A percentile compares a stretch with the other conserved stretches of the same genome.
Conservation (phyloP, 2,329 filamentous ascomycete genomes). For the Ascochyta fabae region DNA sequence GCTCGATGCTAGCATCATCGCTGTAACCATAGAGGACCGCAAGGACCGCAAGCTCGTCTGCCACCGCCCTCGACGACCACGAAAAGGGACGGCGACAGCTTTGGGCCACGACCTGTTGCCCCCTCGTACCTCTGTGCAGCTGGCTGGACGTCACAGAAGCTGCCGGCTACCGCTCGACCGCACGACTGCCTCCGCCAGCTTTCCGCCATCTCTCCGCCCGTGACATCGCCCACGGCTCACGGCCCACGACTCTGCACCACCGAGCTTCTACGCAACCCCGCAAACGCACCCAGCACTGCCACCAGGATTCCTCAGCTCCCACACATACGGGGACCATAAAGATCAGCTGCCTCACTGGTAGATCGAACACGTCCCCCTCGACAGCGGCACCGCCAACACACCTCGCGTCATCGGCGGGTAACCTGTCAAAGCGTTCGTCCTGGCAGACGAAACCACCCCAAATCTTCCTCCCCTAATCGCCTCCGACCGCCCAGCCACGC, state of each 20-base stretch:
- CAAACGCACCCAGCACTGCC: conserved; percentile 4
- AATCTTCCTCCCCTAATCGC: conserved; percentile 65
- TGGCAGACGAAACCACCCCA: conserved; percentile 72
- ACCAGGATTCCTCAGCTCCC: conserved; percentile 12
- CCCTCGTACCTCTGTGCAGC: background rate
- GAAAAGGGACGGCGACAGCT: conserved; percentile 7
- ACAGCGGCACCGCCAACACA: conserved; percentile 29
- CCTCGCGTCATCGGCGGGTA: conserved; percentile 43
- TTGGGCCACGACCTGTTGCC: background rate
- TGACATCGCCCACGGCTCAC: conserved; percentile 26
- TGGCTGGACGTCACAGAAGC: background rate
- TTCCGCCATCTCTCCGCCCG: conserved; percentile 25
- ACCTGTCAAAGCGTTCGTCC: conserved; percentile 60
- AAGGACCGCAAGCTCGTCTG: conserved; percentile 13
- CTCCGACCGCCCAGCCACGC: conserved; percentile 70
- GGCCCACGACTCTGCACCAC: conserved; percentile 21
- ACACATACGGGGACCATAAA: conserved; percentile 13
- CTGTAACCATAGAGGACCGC: conserved; percentile 22
- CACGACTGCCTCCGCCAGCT: background rate
- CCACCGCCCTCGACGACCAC: conserved; percentile 7
- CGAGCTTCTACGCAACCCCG: conserved; percentile 12
- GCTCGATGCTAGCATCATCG: conserved; percentile 31
- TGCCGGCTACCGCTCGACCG: conserved; percentile 9
- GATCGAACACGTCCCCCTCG: conserved; percentile 25
- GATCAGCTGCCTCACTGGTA: conserved; percentile 23